phyloP scores from a whole-genome alignment of 768 basidiomycete genomes.

The Cantharellus cinnabarinus region DNA sequence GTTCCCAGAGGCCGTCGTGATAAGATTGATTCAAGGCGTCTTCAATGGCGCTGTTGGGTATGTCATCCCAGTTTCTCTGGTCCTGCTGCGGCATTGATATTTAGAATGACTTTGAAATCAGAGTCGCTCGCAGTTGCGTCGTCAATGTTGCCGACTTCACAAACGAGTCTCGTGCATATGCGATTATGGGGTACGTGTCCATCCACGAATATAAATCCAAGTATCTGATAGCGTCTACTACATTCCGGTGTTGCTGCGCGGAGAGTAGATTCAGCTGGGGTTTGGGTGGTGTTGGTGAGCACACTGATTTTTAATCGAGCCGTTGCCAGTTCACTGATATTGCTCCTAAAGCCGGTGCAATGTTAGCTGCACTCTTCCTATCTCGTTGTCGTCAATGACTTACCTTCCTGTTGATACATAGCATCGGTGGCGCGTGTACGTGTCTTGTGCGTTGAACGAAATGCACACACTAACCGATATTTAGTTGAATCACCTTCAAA shows the following conservation, averaged over 20 bases:
- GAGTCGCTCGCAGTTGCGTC: slow-evolving; percentile 80
- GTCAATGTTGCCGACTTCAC: slow-evolving; percentile 71
- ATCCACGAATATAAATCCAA: not conserved
- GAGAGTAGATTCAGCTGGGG: slow-evolving; percentile 73
- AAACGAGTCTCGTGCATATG: slow-evolving; percentile 90
- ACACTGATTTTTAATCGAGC: too few relatives aligned
- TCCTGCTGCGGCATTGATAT: not conserved
- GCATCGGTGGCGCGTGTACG: slow-evolving; percentile 61
- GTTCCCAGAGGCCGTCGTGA: slow-evolving; percentile 59
- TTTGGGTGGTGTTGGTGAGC: slow-evolving; percentile 56
- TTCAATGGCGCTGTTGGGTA: slow-evolving; percentile 72
- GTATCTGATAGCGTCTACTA: not conserved
- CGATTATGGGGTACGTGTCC: slow-evolving; percentile 52
- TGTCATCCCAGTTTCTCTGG: not conserved
- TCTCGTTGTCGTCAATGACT: not conserved
- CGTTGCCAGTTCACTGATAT: not conserved
- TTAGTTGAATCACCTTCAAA: slow-evolving; percentile 63
- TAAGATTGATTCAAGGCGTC: slow-evolving; percentile 77
- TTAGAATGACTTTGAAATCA: not conserved
- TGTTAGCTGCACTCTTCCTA: slow-evolving; percentile 13
- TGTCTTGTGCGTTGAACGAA: slow-evolving; percentile 9
- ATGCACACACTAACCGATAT: slow-evolving; percentile 7
- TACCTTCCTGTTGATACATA: not conserved
- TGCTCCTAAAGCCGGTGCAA: slow-evolving; percentile 33
- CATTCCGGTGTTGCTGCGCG: not conserved